Percentiles rank a stretch among this genome's conserved stretches.
These are phyloP conservation scores for Gaultheria prostrata DNA, from an alignment of 148 eudicot species.

Conservation along the genomic window DNA sequence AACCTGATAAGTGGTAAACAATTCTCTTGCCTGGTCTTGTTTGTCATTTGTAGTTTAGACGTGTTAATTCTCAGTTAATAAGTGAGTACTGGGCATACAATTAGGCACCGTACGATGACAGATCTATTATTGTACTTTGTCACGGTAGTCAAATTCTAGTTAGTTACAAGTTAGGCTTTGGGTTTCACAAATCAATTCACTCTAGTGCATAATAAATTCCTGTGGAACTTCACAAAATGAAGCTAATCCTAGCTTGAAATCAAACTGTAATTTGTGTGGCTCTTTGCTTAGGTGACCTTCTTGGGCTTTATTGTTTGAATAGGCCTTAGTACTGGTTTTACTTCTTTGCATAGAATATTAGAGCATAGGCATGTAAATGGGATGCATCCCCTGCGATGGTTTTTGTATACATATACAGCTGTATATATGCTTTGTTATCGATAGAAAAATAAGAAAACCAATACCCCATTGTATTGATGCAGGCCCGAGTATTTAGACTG, in stretches of 20 bases:
- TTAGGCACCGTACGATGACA: not conserved
- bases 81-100: not conserved
- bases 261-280: not conserved
- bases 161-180: not conserved
- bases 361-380: not conserved
- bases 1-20: not conserved
- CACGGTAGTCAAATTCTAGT: not conserved
- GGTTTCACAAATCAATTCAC: not conserved
- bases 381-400: not conserved
- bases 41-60: constrained; percentile 3
- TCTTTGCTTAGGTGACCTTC: not conserved
- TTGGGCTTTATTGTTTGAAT: not conserved
- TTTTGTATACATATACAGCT: not conserved
- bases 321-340: not conserved
- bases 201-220: not conserved
- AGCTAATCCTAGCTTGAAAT: not conserved
- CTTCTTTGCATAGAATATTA: not conserved
- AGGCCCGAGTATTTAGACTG: constrained; percentile 84
- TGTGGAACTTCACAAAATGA: not conserved
- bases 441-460: not conserved
- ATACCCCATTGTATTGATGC: constrained; percentile 21
- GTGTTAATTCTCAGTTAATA: not conserved
- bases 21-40: not conserved
- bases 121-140: not conserved
- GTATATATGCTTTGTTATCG: not conserved